These are phyloP conservation scores for Leccinum fallax DNA, from an alignment of 1,284 basidiomycete genomes.

Conservation along the genomic window DNA sequence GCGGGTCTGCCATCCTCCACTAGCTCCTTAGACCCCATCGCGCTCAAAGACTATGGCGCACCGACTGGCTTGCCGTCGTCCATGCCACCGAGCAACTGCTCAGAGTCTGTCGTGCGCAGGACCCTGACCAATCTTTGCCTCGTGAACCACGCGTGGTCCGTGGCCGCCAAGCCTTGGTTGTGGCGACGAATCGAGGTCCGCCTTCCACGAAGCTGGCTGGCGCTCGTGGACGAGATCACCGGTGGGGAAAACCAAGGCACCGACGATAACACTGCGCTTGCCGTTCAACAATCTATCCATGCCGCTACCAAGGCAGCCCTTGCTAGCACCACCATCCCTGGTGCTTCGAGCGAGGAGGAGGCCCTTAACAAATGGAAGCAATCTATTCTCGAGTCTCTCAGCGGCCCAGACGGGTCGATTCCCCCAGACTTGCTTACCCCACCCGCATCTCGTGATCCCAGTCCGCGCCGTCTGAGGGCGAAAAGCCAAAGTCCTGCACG, in stretches of 20 bases:
- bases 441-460: conserved; percentile 76
- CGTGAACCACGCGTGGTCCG: conserved; percentile 73
- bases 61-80: conserved; percentile 72
- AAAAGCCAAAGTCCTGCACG: conserved; percentile 80
- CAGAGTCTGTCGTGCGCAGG: conserved; percentile 60
- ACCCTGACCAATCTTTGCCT: conserved; percentile 71
- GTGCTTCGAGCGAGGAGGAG: conserved; percentile 40
- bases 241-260: conserved; percentile 58
- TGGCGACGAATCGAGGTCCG: conserved; percentile 81
- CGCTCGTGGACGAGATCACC: conserved; percentile 72
- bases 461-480: conserved; percentile 67
- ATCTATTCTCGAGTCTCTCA: conserved; percentile 59
- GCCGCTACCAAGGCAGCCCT: conserved; percentile 63
- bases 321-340: conserved; percentile 40
- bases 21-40: conserved; percentile 70
- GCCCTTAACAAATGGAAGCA: conserved; percentile 57
- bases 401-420: conserved; percentile 64
- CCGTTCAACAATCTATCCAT: conserved; percentile 65
- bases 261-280: conserved; percentile 58
- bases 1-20: conserved; percentile 55
- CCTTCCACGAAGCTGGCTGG: conserved; percentile 77
- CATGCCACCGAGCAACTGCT: conserved; percentile 65
- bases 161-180: conserved; percentile 78
- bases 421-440: conserved; percentile 75
- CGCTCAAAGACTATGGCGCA: conserved; percentile 43